phyloP scores from a whole-genome alignment of 768 basidiomycete genomes.

The Lactarius quietus region DNA sequence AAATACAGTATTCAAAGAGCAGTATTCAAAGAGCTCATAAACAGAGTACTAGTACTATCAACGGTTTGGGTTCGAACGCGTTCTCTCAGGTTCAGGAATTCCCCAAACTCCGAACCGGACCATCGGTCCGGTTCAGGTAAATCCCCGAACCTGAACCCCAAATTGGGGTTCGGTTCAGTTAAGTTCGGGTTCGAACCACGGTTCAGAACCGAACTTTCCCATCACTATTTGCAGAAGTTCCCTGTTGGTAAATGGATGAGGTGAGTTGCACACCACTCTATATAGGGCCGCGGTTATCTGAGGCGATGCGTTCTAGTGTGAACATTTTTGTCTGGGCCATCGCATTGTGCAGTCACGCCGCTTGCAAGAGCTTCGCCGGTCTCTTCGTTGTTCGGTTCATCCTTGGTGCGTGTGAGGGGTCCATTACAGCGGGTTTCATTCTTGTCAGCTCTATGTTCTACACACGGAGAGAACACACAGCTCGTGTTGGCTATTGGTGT shows the following conservation, averaged over 20 bases:
- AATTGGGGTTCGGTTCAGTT: too few relatives aligned
- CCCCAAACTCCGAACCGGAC: too few relatives aligned
- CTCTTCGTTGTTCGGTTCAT: constrained; percentile 61
- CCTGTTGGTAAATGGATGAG: constrained; percentile 83
- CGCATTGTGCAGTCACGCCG: constrained; percentile 58
- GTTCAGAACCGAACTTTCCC: too few relatives aligned
- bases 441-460: constrained; percentile 79
- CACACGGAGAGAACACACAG: constrained; percentile 63
- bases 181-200: too few relatives aligned
- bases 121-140: too few relatives aligned
- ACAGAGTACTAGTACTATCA: too few relatives aligned
- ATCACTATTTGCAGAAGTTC: too few relatives aligned
- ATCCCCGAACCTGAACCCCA: too few relatives aligned
- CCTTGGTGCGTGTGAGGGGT: constrained; percentile 69
- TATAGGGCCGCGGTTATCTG: neutral
- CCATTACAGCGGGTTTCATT: constrained; percentile 71
- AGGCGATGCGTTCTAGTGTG: constrained; percentile 36
- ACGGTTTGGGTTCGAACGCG: too few relatives aligned
- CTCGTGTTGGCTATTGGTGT: constrained; percentile 77
- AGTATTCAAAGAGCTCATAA: too few relatives aligned
- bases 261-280: constrained; percentile 33
- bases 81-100: too few relatives aligned
- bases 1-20: too few relatives aligned
- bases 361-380: constrained; percentile 64
- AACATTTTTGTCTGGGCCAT: constrained; percentile 68